A percentile compares a stretch with the other conserved stretches of the same genome.
Evolutionary conservation across 768 basidiomycete genomes (phyloP).

Genomic region (Pleurotus eryngii): DNA sequence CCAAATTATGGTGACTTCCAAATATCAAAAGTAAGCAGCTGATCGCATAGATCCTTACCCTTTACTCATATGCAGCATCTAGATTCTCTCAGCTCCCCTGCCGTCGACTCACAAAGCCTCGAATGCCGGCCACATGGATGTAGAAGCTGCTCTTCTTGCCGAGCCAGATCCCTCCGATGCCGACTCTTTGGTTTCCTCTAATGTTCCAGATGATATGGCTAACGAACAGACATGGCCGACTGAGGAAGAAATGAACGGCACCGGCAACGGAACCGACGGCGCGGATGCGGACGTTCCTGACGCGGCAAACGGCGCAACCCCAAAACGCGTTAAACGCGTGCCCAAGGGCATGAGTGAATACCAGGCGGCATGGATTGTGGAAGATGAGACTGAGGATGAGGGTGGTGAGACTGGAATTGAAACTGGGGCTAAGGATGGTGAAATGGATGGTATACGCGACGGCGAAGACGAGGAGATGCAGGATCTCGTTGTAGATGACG

Average conservation of each 20-base stretch:
- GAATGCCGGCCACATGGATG: conserved; percentile 49
- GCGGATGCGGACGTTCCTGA: conserved; percentile 47
- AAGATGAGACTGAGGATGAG: conserved; percentile 69
- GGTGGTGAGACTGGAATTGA: conserved; percentile 46
- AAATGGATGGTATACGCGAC: conserved; percentile 33
- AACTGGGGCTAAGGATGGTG: conserved; percentile 16
- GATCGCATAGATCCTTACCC: no score
- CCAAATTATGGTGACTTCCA: conserved; percentile 89
- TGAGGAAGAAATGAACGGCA: conserved; percentile 81
- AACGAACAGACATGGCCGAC: conserved; percentile 99
- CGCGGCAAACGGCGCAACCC: conserved; percentile 70
- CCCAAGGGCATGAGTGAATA: conserved; percentile 97
- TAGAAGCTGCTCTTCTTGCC: conserved; percentile 63
- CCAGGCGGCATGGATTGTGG: conserved; percentile 95
- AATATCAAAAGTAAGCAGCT: conserved; percentile 61
- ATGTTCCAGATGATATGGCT: conserved; percentile 83
- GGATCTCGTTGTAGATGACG: conserved; percentile 50
- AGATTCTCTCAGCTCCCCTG: conserved; percentile 72
- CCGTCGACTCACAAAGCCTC: conserved; percentile 31
- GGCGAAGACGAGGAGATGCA: conserved; percentile 59
- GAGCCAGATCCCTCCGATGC: conserved; percentile 62
- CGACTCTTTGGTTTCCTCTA: conserved; percentile 84
- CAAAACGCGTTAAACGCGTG: conserved; percentile 73
- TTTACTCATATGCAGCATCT: neutral
- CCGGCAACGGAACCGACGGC: conserved; percentile 21